These are phyloP conservation scores for Datisca glomerata DNA, from an alignment of 306 rosid species.

Conservation along the genomic window DNA sequence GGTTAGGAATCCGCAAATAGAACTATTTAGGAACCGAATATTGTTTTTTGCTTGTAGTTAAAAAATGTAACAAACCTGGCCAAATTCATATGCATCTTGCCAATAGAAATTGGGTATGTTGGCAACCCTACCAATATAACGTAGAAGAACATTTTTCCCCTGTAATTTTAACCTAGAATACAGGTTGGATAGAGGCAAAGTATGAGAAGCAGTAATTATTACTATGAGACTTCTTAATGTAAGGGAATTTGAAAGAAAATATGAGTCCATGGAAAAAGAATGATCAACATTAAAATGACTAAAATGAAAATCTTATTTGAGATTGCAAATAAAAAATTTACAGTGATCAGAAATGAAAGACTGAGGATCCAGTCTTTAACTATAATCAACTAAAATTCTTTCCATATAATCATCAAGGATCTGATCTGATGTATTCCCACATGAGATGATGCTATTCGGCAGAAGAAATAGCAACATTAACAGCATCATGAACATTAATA, in stretches of 20 bases:
- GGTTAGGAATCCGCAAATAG: background rate
- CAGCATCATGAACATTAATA: too few relatives aligned
- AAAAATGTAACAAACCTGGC: conserved; percentile 41
- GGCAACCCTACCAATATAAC: conserved; percentile 46
- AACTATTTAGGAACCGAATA: background rate
- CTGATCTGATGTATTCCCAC: too few relatives aligned
- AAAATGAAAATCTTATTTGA: too few relatives aligned
- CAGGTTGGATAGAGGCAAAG: conserved; percentile 1
- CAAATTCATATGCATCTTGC: conserved; percentile 38
- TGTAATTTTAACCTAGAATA: conserved; percentile 43
- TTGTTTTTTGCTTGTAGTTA: background rate
- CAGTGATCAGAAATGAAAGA: too few relatives aligned
- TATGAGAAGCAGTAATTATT: background rate
- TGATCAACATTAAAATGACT: too few relatives aligned
- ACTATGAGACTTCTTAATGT: background rate
- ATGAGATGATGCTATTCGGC: too few relatives aligned
- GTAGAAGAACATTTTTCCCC: conserved; percentile 55
- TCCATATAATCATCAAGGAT: too few relatives aligned
- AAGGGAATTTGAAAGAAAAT: background rate
- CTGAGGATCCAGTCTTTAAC: too few relatives aligned
- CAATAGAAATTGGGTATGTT: conserved; percentile 53
- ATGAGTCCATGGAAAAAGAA: too few relatives aligned
- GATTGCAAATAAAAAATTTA: too few relatives aligned
- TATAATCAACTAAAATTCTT: too few relatives aligned
- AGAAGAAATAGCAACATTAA: too few relatives aligned